phyloP scores from a whole-genome alignment of 352 stramenopile genomes.

The Globisporangium middletonii region DNA sequence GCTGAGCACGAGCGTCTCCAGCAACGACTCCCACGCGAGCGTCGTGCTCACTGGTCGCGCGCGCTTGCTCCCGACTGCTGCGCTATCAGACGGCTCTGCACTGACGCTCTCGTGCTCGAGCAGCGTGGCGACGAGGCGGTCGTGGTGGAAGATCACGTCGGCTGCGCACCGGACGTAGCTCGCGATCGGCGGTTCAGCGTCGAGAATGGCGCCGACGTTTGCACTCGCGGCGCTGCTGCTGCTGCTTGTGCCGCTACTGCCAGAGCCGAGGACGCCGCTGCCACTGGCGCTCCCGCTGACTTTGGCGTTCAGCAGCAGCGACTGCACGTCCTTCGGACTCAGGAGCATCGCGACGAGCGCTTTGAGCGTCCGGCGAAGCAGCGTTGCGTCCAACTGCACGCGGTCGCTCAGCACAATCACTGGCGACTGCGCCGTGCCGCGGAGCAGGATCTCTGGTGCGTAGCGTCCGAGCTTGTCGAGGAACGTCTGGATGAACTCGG shows the following conservation, averaged over 20 bases:
- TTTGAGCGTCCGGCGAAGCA: conserved; percentile 36
- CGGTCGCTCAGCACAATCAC: background rate
- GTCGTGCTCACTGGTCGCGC: conserved; percentile 15
- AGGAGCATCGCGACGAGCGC: conserved; percentile 33
- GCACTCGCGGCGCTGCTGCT: background rate
- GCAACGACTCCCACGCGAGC: conserved; percentile 39
- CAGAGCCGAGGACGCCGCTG: background rate
- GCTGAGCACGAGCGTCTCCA: conserved; percentile 28
- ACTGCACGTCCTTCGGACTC: conserved; percentile 35
- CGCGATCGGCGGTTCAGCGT: conserved; percentile 38
- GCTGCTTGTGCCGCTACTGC: conserved; percentile 2
- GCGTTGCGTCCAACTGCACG: conserved; percentile 25
- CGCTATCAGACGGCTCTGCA: background rate
- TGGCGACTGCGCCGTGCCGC: no score
- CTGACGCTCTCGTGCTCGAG: conserved; percentile 1
- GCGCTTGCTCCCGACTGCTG: conserved; percentile 4
- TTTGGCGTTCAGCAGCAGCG: conserved; percentile 33
- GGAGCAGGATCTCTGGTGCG: conserved; percentile 17
- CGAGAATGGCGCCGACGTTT: conserved; percentile 9
- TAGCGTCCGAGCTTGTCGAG: conserved; percentile 51
- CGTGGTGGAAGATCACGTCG: conserved; percentile 53
- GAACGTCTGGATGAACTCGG: conserved; percentile 61
- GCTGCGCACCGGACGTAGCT: conserved; percentile 42
- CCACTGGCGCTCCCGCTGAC: background rate
- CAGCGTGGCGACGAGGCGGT: conserved; percentile 30